Base-by-base conservation (phyloP, 345 rosid species). In the Syzygium aromaticum region DNA sequence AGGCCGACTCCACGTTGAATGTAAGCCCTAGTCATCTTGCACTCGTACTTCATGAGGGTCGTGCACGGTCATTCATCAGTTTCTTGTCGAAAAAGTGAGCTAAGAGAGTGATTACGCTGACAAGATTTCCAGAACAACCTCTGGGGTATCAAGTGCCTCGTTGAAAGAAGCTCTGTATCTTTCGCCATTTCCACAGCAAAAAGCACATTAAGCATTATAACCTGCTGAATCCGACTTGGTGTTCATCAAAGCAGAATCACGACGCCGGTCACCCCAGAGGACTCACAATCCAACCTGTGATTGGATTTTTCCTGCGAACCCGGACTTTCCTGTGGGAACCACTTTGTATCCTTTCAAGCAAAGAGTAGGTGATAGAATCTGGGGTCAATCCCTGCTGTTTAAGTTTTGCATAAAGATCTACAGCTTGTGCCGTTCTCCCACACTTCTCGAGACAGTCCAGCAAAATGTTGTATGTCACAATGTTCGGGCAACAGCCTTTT, bases 281-380 rank as follows among this genome's bases (percentile, higher is more conserved):
- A 86, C 96, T 95, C 14, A 96, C 98, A 54, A 97, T 92, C 98
- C 98, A 97, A 78, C 99, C 99, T 0, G 98, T 95, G 84, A 96
- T 95, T 1, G 99, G 98, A 92, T 95, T 91, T 92, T 96, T 91
- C 93, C 95, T 91, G n/a, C 98, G 98, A 21, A 92, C 87, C 88
- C 98, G 90, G 52, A 92, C 88, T 88, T 93, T 96, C 88, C 93
- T 90, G 40, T 92, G 94, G 6, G 95, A 89, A 86, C 98, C 98
- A 87, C 96, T 93, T 87, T 95, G 99, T 90, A 97, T 87, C 82
- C 98, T 89, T 88, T 94, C 96, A 73, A 96, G 97, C 88, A 95
- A 93, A 1, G 94, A 86, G 85, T 95, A 96, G 21, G 99, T 96
- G 85, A 96, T 94, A 7, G 95, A 94, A 92, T 97, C 96, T 1